Evolutionary conservation across 2,329 filamentous ascomycete genomes (phyloP).

Genomic region (Cephalotrichum gorgonifer): DNA sequence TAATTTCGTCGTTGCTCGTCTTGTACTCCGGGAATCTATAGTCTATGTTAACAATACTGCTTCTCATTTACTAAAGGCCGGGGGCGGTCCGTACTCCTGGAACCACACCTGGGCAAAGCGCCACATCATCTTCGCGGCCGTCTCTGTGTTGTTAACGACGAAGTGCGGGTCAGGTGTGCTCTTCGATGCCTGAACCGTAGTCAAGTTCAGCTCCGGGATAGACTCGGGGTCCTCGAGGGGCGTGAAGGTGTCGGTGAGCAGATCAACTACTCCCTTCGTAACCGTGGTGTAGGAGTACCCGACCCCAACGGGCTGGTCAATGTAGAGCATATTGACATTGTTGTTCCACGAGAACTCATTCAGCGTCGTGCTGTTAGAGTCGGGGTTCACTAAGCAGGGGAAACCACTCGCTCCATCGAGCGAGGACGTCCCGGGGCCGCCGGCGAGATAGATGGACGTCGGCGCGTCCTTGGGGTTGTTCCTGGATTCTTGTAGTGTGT

Average conservation of each 20-base stretch:
- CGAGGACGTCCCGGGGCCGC: slow-evolving; percentile 55
- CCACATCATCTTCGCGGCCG: slow-evolving; percentile 51
- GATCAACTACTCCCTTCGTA: slow-evolving; percentile 48
- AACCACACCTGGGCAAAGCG: slow-evolving; percentile 55
- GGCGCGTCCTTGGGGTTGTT: slow-evolving; percentile 17
- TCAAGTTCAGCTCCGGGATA: slow-evolving; percentile 25
- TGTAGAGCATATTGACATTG: slow-evolving; percentile 42
- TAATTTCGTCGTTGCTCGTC: slow-evolving; percentile 41
- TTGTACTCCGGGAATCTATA: slow-evolving; percentile 46
- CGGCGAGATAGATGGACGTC: slow-evolving; percentile 51
- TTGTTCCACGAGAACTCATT: slow-evolving; percentile 58
- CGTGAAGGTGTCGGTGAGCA: slow-evolving; percentile 26
- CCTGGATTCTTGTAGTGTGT: slow-evolving; percentile 3
- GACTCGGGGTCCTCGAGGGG: slow-evolving; percentile 21
- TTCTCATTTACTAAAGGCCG: not conserved
- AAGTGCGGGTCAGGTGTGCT: slow-evolving; percentile 17
- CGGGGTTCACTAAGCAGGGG: slow-evolving; percentile 38
- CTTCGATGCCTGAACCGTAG: slow-evolving; percentile 22
- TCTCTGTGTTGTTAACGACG: slow-evolving; percentile 39
- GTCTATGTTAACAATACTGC: not conserved
- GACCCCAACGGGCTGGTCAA: slow-evolving; percentile 58
- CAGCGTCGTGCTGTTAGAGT: slow-evolving; percentile 43
- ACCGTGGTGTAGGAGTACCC: slow-evolving; percentile 57
- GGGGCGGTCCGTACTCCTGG: slow-evolving; percentile 12
- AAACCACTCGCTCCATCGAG: slow-evolving; percentile 50